phyloP scores from a whole-genome alignment of 352 stramenopile genomes.

The Peronospora tabacina region DNA sequence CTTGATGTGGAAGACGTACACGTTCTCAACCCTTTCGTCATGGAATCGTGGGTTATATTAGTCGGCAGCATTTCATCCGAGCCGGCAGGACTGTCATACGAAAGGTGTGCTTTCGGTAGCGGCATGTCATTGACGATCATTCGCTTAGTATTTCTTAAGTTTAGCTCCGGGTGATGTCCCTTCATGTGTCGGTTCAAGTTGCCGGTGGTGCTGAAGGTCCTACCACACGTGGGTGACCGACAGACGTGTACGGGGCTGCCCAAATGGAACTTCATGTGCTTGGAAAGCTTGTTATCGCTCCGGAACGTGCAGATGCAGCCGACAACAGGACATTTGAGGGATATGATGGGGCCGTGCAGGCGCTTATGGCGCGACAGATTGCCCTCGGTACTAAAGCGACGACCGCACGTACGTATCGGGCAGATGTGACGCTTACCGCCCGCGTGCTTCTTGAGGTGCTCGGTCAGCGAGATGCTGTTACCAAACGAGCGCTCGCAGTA shows the following conservation, averaged over 20 bases:
- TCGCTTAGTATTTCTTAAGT: slow-evolving; percentile 20
- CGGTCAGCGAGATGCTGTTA: slow-evolving; percentile 34
- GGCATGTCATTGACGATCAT: slow-evolving; percentile 9
- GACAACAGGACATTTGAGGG: slow-evolving; percentile 38
- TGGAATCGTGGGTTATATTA: not conserved
- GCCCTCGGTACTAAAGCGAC: slow-evolving; percentile 46
- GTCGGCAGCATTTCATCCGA: slow-evolving; percentile 16
- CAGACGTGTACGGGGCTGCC: slow-evolving; percentile 43
- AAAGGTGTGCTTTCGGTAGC: slow-evolving; percentile 7
- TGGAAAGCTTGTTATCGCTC: slow-evolving; percentile 52
- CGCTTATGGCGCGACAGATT: slow-evolving; percentile 58
- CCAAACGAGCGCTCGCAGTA: slow-evolving; percentile 29
- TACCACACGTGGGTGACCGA: slow-evolving; percentile 33
- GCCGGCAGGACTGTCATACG: slow-evolving; percentile 28
- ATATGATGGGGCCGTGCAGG: slow-evolving; percentile 43
- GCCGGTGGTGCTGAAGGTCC: slow-evolving; percentile 52
- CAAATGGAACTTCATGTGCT: slow-evolving; percentile 61
- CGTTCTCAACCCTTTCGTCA: slow-evolving; percentile 7
- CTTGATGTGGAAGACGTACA: slow-evolving; percentile 10
- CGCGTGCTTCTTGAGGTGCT: slow-evolving; percentile 43
- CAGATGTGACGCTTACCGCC: slow-evolving; percentile 45
- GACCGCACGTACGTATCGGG: slow-evolving; percentile 39
- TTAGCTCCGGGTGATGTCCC: slow-evolving; percentile 35
- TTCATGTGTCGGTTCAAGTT: slow-evolving; percentile 61
- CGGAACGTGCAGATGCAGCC: slow-evolving; percentile 46